Evolutionary conservation across 805 yeast species (phyloP), one percentile per base, ranked within the genome.

Genomic region (Hanseniaspora singularis): DNA sequence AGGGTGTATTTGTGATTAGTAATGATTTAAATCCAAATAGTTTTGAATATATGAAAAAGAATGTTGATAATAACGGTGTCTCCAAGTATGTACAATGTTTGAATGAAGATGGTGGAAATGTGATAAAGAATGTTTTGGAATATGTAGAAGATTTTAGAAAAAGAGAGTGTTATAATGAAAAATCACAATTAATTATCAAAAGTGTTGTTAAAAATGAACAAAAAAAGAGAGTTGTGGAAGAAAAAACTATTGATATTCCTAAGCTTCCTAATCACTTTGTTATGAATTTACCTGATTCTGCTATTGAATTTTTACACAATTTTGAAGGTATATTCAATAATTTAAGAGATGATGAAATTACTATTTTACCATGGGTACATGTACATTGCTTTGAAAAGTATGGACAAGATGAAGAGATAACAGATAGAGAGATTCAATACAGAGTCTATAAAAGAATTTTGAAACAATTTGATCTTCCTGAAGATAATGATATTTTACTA

Each of bases 271-370:
- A 75, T 38, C 88, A 87, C 58, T 92, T 77, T 57, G 95, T 86
- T 10, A 92, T 92, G 98, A 92, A 92, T 59, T 70, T 92, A 49
- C 99, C 99, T 2, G 98, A 86, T 57, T 73, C 87, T 38, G 96
- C 98, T 0, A 67, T 92, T 19, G 79, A 80, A 16, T 92, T 92
- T 56, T 64, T 87, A 46, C 78, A 79, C 55, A 82, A 81, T 41
- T 89, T 76, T 56, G 68, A 76, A 28, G 96, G 96, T 0, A 67
- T 88, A 24, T 84, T 81, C 60, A 53, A 69, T 1, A 69, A 12
- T 57, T 65, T 40, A 60, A 70, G 1, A 64, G 60, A 40, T 55
- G 62, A 59, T 38, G 39, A 54, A 0, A 52, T 69, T 10, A 71
- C 72, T 2, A 68, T 68, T 50, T 63, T 85, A 49, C 97, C 97